Percentiles rank a stretch among this genome's conserved stretches.
These are phyloP conservation scores for Colletotrichum sansevieriae DNA, from an alignment of 2,329 filamentous ascomycete species.

Conservation along the genomic window DNA sequence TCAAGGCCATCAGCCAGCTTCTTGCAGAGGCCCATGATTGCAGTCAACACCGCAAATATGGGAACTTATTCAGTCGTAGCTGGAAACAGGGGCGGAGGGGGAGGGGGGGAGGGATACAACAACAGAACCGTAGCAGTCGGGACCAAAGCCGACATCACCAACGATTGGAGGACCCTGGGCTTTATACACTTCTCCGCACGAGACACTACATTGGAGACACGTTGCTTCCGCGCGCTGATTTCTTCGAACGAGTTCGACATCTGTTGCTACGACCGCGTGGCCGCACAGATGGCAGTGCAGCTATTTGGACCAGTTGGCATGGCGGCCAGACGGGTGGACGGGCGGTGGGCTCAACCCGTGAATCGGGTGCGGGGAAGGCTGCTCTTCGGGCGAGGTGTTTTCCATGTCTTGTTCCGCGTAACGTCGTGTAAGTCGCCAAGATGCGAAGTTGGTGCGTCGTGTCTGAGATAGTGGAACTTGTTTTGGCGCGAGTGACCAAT, in stretches of 20 bases:
- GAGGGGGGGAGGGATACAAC: too few species aligned
- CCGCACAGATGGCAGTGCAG: neutral
- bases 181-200: conserved; percentile 14
- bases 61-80: too few species aligned
- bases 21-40: conserved; percentile 45
- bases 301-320: neutral
- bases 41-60: neutral
- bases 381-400: neutral
- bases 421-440: neutral
- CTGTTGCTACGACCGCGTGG: conserved; percentile 1
- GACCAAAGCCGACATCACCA: neutral
- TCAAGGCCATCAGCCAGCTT: conserved; percentile 50
- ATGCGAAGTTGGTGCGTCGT: neutral
- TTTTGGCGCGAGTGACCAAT: conserved; percentile 6
- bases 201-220: neutral
- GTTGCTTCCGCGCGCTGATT: conserved; percentile 5
- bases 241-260: neutral
- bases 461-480: conserved; percentile 6
- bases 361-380: conserved; percentile 26
- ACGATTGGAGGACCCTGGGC: neutral
- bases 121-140: neutral
- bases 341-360: neutral
- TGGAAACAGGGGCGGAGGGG: too few species aligned
- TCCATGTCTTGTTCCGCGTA: conserved; percentile 8
- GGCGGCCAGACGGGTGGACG: neutral